A percentile compares a stretch with the other conserved stretches of the same genome.
Conservation (phyloP, 2,329 filamentous ascomycete species). For the Ilyonectria mors-panacis region DNA sequence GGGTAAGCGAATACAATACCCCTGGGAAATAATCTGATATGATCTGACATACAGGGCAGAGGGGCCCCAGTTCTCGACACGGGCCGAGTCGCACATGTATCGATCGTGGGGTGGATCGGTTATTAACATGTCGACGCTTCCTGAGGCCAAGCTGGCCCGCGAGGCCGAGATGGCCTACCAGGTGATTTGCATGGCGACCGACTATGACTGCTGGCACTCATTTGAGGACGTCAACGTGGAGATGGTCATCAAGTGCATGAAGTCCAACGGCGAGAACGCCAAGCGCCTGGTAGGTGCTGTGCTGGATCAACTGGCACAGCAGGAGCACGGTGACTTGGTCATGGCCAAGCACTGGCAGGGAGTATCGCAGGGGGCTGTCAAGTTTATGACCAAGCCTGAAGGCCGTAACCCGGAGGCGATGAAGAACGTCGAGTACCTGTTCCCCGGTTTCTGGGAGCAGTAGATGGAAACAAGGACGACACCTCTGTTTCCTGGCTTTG, state of each 20-base stretch:
- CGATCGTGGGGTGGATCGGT: slow-evolving; percentile 92
- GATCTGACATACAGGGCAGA: slow-evolving; percentile 66
- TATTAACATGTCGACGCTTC: slow-evolving; percentile 98
- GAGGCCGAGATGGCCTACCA: slow-evolving; percentile 98
- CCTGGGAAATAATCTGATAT: slow-evolving; percentile 22
- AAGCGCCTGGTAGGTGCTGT: slow-evolving; percentile 88
- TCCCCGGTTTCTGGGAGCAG: slow-evolving; percentile 81
- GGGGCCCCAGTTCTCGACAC: slow-evolving; percentile 97
- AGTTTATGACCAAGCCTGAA: slow-evolving; percentile 84
- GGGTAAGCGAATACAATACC: slow-evolving; percentile 64
- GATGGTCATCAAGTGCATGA: slow-evolving; percentile 98
- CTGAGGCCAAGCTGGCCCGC: slow-evolving; percentile 94
- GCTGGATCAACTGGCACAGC: slow-evolving; percentile 85
- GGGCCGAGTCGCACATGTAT: slow-evolving; percentile 96
- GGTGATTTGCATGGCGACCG: slow-evolving; percentile 99
- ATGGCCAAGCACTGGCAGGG: slow-evolving; percentile 86
- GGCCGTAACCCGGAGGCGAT: slow-evolving; percentile 81
- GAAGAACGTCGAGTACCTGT: slow-evolving; percentile 88
- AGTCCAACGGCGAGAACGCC: slow-evolving; percentile 90
- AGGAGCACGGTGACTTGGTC: slow-evolving; percentile 83
- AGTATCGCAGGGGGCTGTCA: slow-evolving; percentile 81
- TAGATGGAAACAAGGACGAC: slow-evolving; percentile 24
- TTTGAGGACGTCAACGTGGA: slow-evolving; percentile 90
- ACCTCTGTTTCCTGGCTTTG: not conserved
- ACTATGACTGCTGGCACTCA: slow-evolving; percentile 98